Percentiles rank a stretch among this genome's conserved stretches.
Conservation (phyloP, 257 asterid genomes). For the Salvia splendens region DNA sequence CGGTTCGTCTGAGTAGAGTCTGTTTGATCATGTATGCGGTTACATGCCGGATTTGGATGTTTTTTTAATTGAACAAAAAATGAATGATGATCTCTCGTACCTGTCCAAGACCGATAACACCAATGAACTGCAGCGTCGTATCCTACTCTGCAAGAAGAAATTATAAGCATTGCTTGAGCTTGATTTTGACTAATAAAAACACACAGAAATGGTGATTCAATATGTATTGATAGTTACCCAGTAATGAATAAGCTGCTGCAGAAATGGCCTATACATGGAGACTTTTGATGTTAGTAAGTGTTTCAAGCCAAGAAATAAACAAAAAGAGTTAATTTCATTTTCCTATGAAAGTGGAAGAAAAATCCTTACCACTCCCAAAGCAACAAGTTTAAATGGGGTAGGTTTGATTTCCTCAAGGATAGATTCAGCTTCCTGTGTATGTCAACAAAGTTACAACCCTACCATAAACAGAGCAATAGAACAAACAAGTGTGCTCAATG, state of each 20-base stretch:
- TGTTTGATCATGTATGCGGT: conserved; percentile 29
- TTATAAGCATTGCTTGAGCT: no score
- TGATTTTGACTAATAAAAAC: no score
- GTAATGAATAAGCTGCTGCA: conserved; percentile 54
- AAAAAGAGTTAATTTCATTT: no score
- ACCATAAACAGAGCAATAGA: not conserved
- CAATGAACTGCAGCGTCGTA: conserved; percentile 65
- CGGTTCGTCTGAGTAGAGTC: conserved; percentile 62
- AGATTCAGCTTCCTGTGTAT: conserved; percentile 80
- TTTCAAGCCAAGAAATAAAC: no score
- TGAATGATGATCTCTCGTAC: conserved; percentile 38
- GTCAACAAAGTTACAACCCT: not conserved
- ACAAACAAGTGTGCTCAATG: not conserved
- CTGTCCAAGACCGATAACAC: conserved; percentile 67
- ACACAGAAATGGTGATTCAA: not conserved
- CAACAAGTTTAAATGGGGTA: conserved; percentile 67
- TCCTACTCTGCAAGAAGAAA: conserved; percentile 74
- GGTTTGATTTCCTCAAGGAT: conserved; percentile 82
- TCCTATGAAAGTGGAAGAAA: no score
- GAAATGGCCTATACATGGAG: conserved; percentile 50
- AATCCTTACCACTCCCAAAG: conserved; percentile 59
- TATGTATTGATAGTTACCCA: conserved; percentile 39
- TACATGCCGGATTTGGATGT: not conserved
- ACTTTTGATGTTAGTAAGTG: no score
- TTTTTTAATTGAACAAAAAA: not conserved